These are phyloP conservation scores for Perilla frutescens DNA, from an alignment of 257 asterid genomes.

Conservation along the genomic window DNA sequence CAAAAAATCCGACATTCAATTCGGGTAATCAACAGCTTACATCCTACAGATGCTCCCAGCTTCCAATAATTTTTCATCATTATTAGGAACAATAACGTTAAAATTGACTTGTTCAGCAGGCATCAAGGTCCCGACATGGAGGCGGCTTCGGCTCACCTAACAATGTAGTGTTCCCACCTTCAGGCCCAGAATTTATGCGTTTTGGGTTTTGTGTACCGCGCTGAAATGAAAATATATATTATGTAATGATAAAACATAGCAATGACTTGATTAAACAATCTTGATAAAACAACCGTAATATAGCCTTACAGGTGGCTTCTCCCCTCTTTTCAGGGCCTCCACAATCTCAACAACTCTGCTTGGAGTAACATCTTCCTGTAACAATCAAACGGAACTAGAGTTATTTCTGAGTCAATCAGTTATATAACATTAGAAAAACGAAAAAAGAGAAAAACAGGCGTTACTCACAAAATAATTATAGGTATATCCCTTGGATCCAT, in stretches of 20 bases:
- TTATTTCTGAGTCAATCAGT: slow-evolving; percentile 24
- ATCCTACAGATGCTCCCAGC: slow-evolving; percentile 49
- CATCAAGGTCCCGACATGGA: slow-evolving; percentile 93
- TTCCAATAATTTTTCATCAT: slow-evolving; percentile 49
- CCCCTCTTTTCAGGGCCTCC: slow-evolving; percentile 90
- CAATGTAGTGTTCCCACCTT: slow-evolving; percentile 87
- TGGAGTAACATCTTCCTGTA: slow-evolving; percentile 94
- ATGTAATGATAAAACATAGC: not conserved
- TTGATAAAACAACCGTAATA: not conserved
- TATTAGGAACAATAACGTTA: slow-evolving; percentile 47
- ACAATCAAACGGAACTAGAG: slow-evolving; percentile 7
- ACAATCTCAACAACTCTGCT: slow-evolving; percentile 86
- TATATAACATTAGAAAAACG: not conserved
- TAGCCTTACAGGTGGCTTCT: slow-evolving; percentile 85
- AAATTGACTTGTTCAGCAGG: slow-evolving; percentile 60
- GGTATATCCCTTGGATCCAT: slow-evolving; percentile 91
- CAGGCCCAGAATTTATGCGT: slow-evolving; percentile 83
- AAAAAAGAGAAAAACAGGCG: not conserved
- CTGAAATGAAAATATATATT: slow-evolving; percentile 48
- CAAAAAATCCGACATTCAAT: slow-evolving; percentile 25
- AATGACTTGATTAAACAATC: slow-evolving; percentile 5
- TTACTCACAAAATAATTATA: slow-evolving; percentile 83
- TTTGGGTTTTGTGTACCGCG: slow-evolving; percentile 90
- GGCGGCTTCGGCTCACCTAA: slow-evolving; percentile 91
- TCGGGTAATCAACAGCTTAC: slow-evolving; percentile 40